These are phyloP conservation scores for Aspergillus puulaauensis DNA, from an alignment of 2,329 filamentous ascomycete genomes.

Conservation along the genomic window DNA sequence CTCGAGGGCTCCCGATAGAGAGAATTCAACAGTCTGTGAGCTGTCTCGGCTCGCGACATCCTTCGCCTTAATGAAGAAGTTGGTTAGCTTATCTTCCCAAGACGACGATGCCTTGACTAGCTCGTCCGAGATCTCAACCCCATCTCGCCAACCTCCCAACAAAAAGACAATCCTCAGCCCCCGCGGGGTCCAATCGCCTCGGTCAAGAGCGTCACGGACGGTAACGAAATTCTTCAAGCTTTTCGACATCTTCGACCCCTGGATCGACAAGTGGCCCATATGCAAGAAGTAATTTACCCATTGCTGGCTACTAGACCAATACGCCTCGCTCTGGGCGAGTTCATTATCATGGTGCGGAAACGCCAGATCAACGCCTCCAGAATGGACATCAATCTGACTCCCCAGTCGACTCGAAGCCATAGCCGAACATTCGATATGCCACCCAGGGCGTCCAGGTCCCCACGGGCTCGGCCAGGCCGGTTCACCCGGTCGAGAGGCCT, in stretches of 20 bases:
- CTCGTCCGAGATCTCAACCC: not conserved
- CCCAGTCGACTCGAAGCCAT: not conserved
- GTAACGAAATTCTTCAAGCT: not conserved
- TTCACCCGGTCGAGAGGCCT: not conserved
- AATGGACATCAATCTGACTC: not conserved
- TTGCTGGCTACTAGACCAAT: not conserved
- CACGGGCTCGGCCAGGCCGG: not conserved
- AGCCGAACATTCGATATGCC: not conserved
- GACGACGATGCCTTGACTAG: not conserved
- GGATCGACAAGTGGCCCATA: not conserved
- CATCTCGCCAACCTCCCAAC: not conserved
- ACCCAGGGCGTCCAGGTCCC: not conserved
- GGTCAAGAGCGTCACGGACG: not conserved
- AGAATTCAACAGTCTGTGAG: fast-evolving
- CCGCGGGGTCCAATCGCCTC: not conserved
- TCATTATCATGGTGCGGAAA: not conserved
- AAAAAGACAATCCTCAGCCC: not conserved
- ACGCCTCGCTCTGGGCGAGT: not conserved
- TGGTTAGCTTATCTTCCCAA: not conserved
- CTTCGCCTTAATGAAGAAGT: not conserved
- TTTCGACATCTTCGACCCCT: not conserved
- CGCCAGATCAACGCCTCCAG: not conserved
- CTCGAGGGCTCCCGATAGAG: not conserved
- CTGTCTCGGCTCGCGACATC: not conserved
- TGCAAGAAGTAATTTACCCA: not conserved